Evolutionary conservation across 1,139 yeast species (phyloP).

Genomic region (Arxiozyma telluris): DNA sequence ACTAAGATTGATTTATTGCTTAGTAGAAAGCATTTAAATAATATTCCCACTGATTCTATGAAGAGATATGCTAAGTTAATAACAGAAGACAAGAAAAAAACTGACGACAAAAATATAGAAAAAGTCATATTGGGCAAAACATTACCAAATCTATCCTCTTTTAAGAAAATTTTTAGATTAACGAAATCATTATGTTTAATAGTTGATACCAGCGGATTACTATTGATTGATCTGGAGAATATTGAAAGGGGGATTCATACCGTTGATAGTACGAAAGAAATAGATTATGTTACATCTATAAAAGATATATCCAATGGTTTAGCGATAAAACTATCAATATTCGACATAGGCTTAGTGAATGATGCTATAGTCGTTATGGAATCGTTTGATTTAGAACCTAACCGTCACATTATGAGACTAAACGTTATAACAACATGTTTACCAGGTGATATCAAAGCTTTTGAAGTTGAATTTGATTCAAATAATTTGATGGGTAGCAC

Average conservation of each 20-base stretch:
- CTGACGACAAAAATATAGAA: not conserved
- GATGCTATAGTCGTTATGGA: conserved; percentile 20
- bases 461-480: conserved; percentile 15
- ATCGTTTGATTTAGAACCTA: conserved; percentile 3
- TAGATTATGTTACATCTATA: not conserved
- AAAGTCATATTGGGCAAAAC: not conserved
- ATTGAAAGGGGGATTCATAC: conserved; percentile 6
- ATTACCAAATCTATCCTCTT: conserved; percentile 6
- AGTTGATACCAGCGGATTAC: conserved; percentile 19
- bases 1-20: conserved; percentile 13
- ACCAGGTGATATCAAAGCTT: conserved; percentile 18
- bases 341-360: conserved; percentile 19
- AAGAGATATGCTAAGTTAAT: too few species aligned
- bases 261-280: not conserved
- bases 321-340: conserved; percentile 15
- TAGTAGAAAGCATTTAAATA: not conserved
- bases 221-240: conserved; percentile 15
- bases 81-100: not conserved
- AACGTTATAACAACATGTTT: conserved; percentile 15
- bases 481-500: conserved; percentile 17
- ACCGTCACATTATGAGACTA: conserved; percentile 8
- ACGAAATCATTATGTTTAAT: conserved; percentile 18
- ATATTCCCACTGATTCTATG: not conserved
- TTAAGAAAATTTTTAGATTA: conserved; percentile 21
- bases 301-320: conserved; percentile 8